Percentiles rank a stretch among this genome's conserved stretches.
Conservation (phyloP, 257 asterid species). For the Solanum sitiens region DNA sequence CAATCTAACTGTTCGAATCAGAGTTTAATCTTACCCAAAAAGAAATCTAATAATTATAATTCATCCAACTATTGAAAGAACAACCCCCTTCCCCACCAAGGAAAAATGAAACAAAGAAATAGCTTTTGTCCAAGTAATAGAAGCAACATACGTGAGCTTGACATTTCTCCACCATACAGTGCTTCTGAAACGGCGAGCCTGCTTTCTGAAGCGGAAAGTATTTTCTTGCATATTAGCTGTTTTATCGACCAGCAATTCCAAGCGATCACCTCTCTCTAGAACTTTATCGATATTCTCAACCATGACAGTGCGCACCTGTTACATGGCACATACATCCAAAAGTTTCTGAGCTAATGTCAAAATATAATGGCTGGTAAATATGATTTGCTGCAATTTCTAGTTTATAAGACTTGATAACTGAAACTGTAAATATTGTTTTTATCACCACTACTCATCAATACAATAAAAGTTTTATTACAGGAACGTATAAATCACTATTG, state of each 20-base stretch:
- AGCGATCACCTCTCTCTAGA: slow-evolving; percentile 92
- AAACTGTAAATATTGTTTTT: not conserved
- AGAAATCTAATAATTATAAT: not conserved
- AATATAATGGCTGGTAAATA: not conserved
- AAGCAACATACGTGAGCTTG: slow-evolving; percentile 73
- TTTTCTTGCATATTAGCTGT: slow-evolving; percentile 90
- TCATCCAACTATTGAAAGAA: not conserved
- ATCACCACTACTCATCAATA: not conserved
- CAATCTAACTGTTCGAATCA: not conserved
- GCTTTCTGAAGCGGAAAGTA: slow-evolving; percentile 95
- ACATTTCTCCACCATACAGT: slow-evolving; percentile 98
- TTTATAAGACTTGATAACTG: not conserved
- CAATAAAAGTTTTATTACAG: not conserved
- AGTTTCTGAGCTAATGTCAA: not conserved
- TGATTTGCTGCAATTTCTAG: not conserved
- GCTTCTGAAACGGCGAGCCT: slow-evolving; percentile 88
- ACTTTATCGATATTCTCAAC: slow-evolving; percentile 96
- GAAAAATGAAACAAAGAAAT: not conserved
- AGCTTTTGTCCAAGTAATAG: not conserved
- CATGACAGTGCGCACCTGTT: slow-evolving; percentile 93
- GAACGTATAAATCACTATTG: not conserved
- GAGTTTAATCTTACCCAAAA: not conserved
- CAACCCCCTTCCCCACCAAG: not conserved
- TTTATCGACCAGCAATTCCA: slow-evolving; percentile 93
- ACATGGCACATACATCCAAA: not conserved